Percentiles rank a stretch among this genome's conserved stretches.
These are phyloP conservation scores for Pezicula rhizophila DNA, from an alignment of 2,329 filamentous ascomycete genomes.

Conservation along the genomic window DNA sequence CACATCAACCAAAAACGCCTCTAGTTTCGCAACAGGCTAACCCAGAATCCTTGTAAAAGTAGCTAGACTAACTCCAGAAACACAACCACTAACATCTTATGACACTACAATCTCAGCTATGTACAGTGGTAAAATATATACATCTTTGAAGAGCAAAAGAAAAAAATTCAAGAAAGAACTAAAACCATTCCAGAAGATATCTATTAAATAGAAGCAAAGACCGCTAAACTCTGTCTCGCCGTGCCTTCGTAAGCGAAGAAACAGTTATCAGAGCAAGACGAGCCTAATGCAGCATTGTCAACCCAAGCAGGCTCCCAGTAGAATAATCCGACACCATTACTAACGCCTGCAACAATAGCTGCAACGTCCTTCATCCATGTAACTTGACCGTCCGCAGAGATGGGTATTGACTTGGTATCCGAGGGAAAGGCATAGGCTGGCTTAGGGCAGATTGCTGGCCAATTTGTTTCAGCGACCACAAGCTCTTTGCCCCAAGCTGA, in stretches of 20 bases:
- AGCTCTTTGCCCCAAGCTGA: slow-evolving; percentile 58
- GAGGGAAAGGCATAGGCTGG: slow-evolving; percentile 53
- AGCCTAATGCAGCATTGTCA: slow-evolving; percentile 57
- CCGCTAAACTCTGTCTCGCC: slow-evolving; percentile 50
- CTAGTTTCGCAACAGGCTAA: not conserved
- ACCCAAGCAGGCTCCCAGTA: slow-evolving; percentile 75
- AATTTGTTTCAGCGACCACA: slow-evolving; percentile 65
- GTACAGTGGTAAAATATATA: too few relatives aligned
- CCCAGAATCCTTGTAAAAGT: not conserved
- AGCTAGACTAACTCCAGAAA: not conserved
- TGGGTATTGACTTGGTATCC: slow-evolving; percentile 54
- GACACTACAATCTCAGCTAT: slow-evolving; percentile 4
- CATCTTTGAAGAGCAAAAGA: too few relatives aligned
- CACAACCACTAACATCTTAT: slow-evolving; percentile 21
- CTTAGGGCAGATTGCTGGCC: slow-evolving; percentile 59
- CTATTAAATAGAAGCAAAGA: slow-evolving; percentile 42
- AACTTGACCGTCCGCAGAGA: slow-evolving; percentile 56
- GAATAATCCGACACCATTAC: slow-evolving; percentile 53
- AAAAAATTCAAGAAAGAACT: too few relatives aligned
- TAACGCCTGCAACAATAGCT: slow-evolving; percentile 44
- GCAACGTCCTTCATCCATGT: slow-evolving; percentile 57
- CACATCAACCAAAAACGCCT: slow-evolving; percentile 15
- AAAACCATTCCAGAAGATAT: too few relatives aligned
- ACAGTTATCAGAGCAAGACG: slow-evolving; percentile 58
- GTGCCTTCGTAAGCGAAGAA: slow-evolving; percentile 51